A percentile compares a stretch with the other conserved stretches of the same genome.
phyloP scores from a whole-genome alignment of 495 filamentous ascomycete species.

The Pyrenopolyporus hunteri region DNA sequence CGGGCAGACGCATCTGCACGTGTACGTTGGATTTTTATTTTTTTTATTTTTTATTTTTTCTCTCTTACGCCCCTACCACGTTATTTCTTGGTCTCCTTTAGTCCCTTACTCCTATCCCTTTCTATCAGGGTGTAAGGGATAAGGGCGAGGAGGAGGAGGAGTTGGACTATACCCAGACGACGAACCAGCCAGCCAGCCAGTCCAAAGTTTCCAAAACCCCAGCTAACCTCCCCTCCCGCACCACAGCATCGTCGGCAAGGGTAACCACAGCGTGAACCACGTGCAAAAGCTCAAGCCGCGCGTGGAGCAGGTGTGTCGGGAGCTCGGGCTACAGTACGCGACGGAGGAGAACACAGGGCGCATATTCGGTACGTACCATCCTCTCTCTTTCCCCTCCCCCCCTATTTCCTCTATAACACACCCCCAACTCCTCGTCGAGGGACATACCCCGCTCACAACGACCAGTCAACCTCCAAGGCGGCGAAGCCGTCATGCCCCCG shows the following conservation, averaged over 20 bases:
- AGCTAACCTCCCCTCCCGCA: neutral
- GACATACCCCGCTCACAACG: neutral
- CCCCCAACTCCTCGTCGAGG: neutral
- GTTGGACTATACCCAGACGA: neutral
- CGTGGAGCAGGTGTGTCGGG: slow-evolving; percentile 82
- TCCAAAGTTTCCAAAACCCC: neutral
- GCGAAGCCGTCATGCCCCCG: slow-evolving; percentile 51
- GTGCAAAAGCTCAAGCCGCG: slow-evolving; percentile 91
- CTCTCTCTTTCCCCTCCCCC: too few species aligned
- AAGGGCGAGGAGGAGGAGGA: neutral
- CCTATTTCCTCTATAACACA: slow-evolving; percentile 58
- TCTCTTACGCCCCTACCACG: neutral
- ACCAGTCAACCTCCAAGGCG: slow-evolving; percentile 47
- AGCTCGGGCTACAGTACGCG: slow-evolving; percentile 78
- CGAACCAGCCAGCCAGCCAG: neutral
- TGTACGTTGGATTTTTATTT: slow-evolving; percentile 62
- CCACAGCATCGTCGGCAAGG: slow-evolving; percentile 83
- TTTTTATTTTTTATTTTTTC: neutral
- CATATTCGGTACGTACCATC: slow-evolving; percentile 61
- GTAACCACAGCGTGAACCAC: slow-evolving; percentile 79
- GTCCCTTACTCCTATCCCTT: neutral
- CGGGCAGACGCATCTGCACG: slow-evolving; percentile 72
- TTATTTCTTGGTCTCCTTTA: neutral
- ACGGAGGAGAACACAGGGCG: slow-evolving; percentile 88
- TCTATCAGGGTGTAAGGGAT: neutral